phyloP scores from a whole-genome alignment of 2,329 filamentous ascomycete species.

The Hysterium pulicare region DNA sequence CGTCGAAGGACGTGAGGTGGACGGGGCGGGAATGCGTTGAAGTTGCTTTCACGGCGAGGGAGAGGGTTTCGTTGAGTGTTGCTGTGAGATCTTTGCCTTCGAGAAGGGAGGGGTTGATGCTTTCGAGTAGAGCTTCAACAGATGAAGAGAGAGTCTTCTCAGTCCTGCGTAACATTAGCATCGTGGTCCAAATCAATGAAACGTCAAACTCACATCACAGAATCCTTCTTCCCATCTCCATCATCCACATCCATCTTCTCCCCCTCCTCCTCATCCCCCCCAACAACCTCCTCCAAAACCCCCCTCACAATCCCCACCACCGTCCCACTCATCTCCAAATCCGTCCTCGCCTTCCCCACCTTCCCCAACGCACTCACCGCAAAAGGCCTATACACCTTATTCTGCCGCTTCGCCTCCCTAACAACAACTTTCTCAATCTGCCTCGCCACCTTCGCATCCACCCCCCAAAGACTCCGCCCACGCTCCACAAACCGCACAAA shows the following conservation, averaged over 20 bases:
- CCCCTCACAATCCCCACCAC: constrained; percentile 62
- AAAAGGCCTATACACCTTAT: constrained; percentile 75
- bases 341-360: constrained; percentile 64
- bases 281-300: constrained; percentile 36
- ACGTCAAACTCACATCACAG: constrained; percentile 15
- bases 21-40: constrained; percentile 18
- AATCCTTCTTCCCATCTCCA: constrained; percentile 21
- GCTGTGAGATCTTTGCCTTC: constrained; percentile 10
- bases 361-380: constrained; percentile 70
- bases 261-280: constrained; percentile 15
- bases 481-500: constrained; percentile 75
- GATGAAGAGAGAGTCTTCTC: constrained; percentile 22
- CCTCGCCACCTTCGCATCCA: constrained; percentile 56
- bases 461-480: constrained; percentile 56
- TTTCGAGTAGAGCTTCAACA: constrained; percentile 16
- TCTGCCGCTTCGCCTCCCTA: constrained; percentile 88
- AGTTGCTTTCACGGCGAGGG: constrained; percentile 17
- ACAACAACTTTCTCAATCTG: constrained; percentile 66
- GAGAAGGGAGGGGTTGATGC: constrained; percentile 15
- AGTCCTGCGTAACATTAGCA: constrained; percentile 10
- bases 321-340: constrained; percentile 67
- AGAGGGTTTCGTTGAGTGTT: constrained; percentile 12
- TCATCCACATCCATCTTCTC: constrained; percentile 33
- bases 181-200: constrained; percentile 3
- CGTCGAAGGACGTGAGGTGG: constrained; percentile 22